phyloP scores from a whole-genome alignment of 2,329 filamentous ascomycete species.

The Catunica adiposa region DNA sequence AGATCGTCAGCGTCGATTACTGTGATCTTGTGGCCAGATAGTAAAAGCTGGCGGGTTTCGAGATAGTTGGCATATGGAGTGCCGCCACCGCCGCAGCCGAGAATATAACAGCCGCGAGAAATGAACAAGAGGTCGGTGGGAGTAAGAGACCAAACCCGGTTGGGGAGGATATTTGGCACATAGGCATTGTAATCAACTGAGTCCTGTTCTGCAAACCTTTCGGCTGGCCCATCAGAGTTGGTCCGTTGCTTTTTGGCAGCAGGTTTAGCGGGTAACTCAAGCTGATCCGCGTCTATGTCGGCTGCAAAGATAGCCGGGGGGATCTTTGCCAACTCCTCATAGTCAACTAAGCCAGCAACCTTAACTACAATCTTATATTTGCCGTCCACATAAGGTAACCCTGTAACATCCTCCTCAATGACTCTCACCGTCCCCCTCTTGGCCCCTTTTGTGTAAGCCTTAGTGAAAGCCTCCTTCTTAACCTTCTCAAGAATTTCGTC shows the following conservation, averaged over 20 bases:
- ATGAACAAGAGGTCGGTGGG: constrained; percentile 17
- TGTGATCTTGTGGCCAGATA: constrained; percentile 16
- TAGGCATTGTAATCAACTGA: constrained; percentile 26
- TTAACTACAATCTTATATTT: constrained; percentile 17
- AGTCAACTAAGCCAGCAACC: constrained; percentile 16
- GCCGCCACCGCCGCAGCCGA: constrained; percentile 18
- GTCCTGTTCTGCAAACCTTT: constrained; percentile 14
- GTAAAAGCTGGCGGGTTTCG: constrained; percentile 15
- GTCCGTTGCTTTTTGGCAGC: not conserved
- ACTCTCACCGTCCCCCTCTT: constrained; percentile 13
- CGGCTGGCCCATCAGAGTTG: not conserved
- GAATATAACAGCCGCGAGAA: constrained; percentile 18
- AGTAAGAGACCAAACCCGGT: constrained; percentile 16
- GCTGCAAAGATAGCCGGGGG: not conserved
- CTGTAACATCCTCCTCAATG: constrained; percentile 16
- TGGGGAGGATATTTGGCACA: constrained; percentile 26
- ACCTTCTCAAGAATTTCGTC: constrained; percentile 15
- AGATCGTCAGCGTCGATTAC: constrained; percentile 16
- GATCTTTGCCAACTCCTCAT: constrained; percentile 14
- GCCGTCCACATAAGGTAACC: constrained; percentile 17
- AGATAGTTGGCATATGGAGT: constrained; percentile 17
- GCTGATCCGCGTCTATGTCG: constrained; percentile 1
- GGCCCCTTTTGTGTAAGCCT: constrained; percentile 16
- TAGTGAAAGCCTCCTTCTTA: constrained; percentile 14
- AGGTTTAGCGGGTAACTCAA: constrained; percentile 5